A percentile compares a stretch with the other conserved stretches of the same genome.
phyloP scores from a whole-genome alignment of 2,329 filamentous ascomycete genomes.

The Pestalotiopsis fici region DNA sequence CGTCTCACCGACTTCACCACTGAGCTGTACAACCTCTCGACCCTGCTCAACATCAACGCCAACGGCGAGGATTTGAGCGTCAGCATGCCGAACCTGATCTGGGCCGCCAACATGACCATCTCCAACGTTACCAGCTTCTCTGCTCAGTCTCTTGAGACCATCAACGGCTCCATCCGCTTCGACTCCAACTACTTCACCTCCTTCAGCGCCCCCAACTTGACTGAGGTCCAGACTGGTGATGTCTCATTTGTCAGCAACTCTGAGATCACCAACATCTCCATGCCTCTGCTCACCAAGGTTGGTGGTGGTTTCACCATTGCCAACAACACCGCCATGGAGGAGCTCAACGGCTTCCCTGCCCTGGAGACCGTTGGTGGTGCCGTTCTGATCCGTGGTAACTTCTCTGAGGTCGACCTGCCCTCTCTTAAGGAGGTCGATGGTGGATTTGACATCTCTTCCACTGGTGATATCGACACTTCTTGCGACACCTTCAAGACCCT shows the following conservation, averaged over 20 bases:
- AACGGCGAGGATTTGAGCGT: constrained; percentile 76
- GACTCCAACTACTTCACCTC: constrained; percentile 73
- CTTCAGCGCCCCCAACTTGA: constrained; percentile 71
- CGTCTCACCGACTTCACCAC: constrained; percentile 76
- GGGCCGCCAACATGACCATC: constrained; percentile 80
- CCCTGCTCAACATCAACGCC: constrained; percentile 71
- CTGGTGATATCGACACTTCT: constrained; percentile 57
- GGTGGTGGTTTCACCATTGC: constrained; percentile 79
- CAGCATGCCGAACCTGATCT: constrained; percentile 75
- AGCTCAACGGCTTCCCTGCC: constrained; percentile 67
- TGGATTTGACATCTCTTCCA: constrained; percentile 70
- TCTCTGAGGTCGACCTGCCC: constrained; percentile 71
- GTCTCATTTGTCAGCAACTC: constrained; percentile 66
- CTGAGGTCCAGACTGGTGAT: constrained; percentile 58
- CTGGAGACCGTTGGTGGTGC: constrained; percentile 76
- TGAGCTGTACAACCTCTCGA: constrained; percentile 74
- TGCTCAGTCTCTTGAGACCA: constrained; percentile 69
- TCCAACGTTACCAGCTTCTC: constrained; percentile 75
- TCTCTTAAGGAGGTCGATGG: constrained; percentile 68
- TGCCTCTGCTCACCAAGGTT: constrained; percentile 68
- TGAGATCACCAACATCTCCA: constrained; percentile 70
- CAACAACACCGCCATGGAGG: constrained; percentile 79
- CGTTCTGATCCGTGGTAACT: constrained; percentile 82
- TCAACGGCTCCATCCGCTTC: constrained; percentile 82
- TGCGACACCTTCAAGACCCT: constrained; percentile 57